Evolutionary conservation across 1,284 basidiomycete genomes (phyloP), one percentile per base, ranked within the genome.

Genomic region (Apiotrichum mycotoxinovorans): DNA sequence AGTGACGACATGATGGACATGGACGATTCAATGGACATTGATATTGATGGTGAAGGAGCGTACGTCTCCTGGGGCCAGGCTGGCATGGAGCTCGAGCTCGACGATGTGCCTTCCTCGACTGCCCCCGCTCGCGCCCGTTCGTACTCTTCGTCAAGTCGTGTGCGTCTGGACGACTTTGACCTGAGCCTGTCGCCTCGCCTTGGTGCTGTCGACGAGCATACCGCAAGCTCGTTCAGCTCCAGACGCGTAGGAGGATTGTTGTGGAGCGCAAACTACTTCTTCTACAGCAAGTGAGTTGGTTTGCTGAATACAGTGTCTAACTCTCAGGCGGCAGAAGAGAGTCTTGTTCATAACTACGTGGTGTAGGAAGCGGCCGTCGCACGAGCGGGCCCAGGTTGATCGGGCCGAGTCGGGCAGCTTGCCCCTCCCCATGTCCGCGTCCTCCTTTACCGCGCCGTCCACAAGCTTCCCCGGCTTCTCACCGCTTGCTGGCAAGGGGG

Each of bases 231-330:
- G 82, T 38, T 38, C n/a, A 4, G 2, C 20, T 41, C 40, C 51
- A 84, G 85, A 53, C 65, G 64, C 37, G 63, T 64, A 17, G 91
- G 91, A n/a, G 88, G 91, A 5, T 80, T 98, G 57, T 81, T 98
- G 8, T 98, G 94, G 95, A 92, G 90, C 35, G 93, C 91, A 17
- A 92, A 97, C 74, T 96, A 92, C 85, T 97, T 98, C 80, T 96
- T 98, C 81, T 83, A 94, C 73, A 96, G 94, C 80, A 84, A 87
- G 72, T 95, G 91, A 68, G 77, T 79, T 26, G 4, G 44, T 37
- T 9, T 12, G 3, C 34, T 14, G 15, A 17, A 18, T 5, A 23
- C n/a, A 5, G 20, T 15, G 15, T n/a, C 51, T 41, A 27, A 46
- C 52, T 47, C 33, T 20, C 48, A 76, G 75, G 52, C 73, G 74